Evolutionary conservation across 2,329 filamentous ascomycete genomes (phyloP), one percentile per base, ranked within the genome.

Genomic region (Aspergillus sp.): DNA sequence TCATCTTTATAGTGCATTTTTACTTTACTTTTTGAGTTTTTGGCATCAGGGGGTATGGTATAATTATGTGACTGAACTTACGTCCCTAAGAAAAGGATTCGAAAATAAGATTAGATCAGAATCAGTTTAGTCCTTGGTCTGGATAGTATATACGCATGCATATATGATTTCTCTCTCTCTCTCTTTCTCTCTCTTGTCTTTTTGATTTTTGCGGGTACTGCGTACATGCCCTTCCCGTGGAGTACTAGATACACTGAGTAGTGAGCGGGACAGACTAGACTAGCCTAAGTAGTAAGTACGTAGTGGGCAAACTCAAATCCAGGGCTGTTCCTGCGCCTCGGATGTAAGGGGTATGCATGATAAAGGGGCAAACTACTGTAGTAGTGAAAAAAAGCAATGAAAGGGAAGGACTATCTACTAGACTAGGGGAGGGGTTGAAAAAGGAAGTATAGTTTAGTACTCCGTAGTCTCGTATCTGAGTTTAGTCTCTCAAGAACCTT

Each of bases 1-100:
- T 39, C 39, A 52, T 30, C 15, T 32, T 19, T 44, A 30, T 27
- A 19, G 42, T 7, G 13, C 23, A 5, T 17, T 32, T 6, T n/a
- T 27, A 54, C 57, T 55, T 41, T 58, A 52, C 32, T 60, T 56
- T 55, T 55, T 59, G 49, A 51, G 59, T 64, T 39, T 23, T 36
- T 25, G 23, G 17, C 36, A 42, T 41, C 17, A n/a, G 39, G 13
- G 30, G 39, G 23, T 44, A 30, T 27, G 25, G 38, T 17, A 17
- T 17, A 19, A n/a, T 8, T n/a, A 4, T 17, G 15, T 3, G 38
- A 41, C 7, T 42, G 39, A 19, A 32, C 30, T 32, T 27, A 27
- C 25, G 25, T 27, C 25, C 25, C 25, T 27, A 8, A 27, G 25
- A 25, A 25, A 25, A 25, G 0, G 25, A 25, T 21, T 23, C 11